Base-by-base conservation (phyloP, 2,329 filamentous ascomycete genomes). In the Apiospora sp. region DNA sequence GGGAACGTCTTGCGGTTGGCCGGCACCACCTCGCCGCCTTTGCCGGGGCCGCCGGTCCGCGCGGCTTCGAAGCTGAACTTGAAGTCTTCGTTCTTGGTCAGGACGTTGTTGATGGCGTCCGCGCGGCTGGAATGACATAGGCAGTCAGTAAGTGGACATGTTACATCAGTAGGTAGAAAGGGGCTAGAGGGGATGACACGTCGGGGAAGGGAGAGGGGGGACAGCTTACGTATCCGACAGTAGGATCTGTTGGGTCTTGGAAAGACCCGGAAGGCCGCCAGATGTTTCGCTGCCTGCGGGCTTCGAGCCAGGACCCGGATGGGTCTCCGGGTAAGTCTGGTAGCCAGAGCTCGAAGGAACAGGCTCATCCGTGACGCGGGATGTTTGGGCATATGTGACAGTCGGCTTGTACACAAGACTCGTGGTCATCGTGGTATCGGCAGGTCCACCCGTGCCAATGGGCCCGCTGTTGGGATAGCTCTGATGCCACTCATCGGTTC, bases 1-100 rank as follows among this genome's bases (percentile, higher is more conserved):
- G 89, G 88, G 80, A 90, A 90, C 48, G 84, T 86, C 80, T 87
- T 86, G 77, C 88, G 84, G 81, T 89, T 88, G 64, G 88, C 87
- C 27, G 84, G 82, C 49, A 87, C 80, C 73, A 89, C 82, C 76
- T 87, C 82, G 54, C 87, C 87, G 51, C 86, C 87, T 64, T 81
- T 79, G 72, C 85, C 83, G 19, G 82, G 76, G 72, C 79, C 78
- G 43, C 69, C 68, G 54, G 78, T 79, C 75, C 64, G 49, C 41
- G 54, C 51, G 13, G 72, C 71, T 76, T 82, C 82, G 81, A 88
- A 88, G 79, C 87, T 82, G 79, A 87, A 88, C 78, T 86, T 78
- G 78, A 88, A 87, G 73, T 87, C 81, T 4, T 79, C 72, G 75
- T 87, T 79, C 14, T 84, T 78, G 22, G 82, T 81, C 24, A 87